Evolutionary conservation across 495 filamentous ascomycete species (phyloP).

Genomic region (Annulohypoxylon stygium): DNA sequence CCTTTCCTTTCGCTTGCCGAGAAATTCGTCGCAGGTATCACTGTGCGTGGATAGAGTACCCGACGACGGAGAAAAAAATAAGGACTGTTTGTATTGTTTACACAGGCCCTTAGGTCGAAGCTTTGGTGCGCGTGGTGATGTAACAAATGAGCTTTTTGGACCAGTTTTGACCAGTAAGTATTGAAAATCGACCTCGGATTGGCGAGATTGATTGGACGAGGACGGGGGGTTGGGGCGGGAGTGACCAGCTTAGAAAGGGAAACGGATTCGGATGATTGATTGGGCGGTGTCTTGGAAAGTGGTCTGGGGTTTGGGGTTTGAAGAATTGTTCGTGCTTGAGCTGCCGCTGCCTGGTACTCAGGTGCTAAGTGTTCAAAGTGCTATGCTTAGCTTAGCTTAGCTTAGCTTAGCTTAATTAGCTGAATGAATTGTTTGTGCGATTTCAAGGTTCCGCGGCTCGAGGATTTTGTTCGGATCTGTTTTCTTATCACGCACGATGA

Average conservation of each 20-base stretch:
- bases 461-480: slow-evolving; percentile 26
- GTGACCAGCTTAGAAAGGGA: slow-evolving; percentile 20
- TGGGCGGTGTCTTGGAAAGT: slow-evolving; percentile 32
- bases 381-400: neutral
- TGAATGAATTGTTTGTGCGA: slow-evolving; percentile 41
- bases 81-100: slow-evolving; percentile 48
- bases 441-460: slow-evolving; percentile 31
- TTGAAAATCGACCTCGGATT: slow-evolving; percentile 48
- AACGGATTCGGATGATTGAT: slow-evolving; percentile 34
- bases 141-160: slow-evolving; percentile 53
- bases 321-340: slow-evolving; percentile 3
- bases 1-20: slow-evolving; percentile 34
- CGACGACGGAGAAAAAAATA: slow-evolving; percentile 46
- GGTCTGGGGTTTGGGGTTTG: slow-evolving; percentile 16
- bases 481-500: slow-evolving; percentile 16
- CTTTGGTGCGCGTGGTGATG: slow-evolving; percentile 52
- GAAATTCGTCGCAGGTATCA: slow-evolving; percentile 32
- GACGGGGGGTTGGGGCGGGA: slow-evolving; percentile 30
- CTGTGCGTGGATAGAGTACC: slow-evolving; percentile 34
- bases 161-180: slow-evolving; percentile 45
- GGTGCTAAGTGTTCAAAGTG: neutral
- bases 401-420: neutral
- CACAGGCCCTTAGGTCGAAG: slow-evolving; percentile 41
- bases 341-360: neutral
- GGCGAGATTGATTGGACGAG: slow-evolving; percentile 50